These are phyloP conservation scores for Mariannaea elegans DNA, from an alignment of 2,329 filamentous ascomycete species.

Conservation along the genomic window DNA sequence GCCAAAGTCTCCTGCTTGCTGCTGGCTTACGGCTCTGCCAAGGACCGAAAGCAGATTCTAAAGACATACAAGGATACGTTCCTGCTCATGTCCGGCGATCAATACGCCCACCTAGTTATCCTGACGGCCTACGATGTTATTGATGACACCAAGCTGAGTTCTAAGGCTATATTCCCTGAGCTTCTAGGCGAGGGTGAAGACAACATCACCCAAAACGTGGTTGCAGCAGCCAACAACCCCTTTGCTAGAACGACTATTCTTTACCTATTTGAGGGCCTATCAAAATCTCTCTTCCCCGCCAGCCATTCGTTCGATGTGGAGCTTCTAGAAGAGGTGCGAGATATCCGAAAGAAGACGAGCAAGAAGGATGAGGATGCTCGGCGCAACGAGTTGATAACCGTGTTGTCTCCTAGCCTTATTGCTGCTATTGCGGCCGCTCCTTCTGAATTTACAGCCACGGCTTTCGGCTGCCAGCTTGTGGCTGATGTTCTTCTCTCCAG, in stretches of 20 bases:
- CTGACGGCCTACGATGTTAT: slow-evolving; percentile 89
- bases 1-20: slow-evolving; percentile 82
- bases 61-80: slow-evolving; percentile 91
- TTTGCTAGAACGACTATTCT: slow-evolving; percentile 75
- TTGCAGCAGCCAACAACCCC: slow-evolving; percentile 71
- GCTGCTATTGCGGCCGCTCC: slow-evolving; percentile 76
- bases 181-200: slow-evolving; percentile 77
- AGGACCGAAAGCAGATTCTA: slow-evolving; percentile 90
- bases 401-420: slow-evolving; percentile 79
- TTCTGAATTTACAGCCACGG: slow-evolving; percentile 73
- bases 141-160: slow-evolving; percentile 90
- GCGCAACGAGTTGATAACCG: slow-evolving; percentile 77
- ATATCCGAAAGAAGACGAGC: slow-evolving; percentile 82
- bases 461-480: slow-evolving; percentile 88
- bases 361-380: slow-evolving; percentile 88
- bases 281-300: slow-evolving; percentile 67
- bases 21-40: slow-evolving; percentile 85
- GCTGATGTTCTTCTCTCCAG: slow-evolving; percentile 82
- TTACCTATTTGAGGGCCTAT: slow-evolving; percentile 80
- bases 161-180: slow-evolving; percentile 88
- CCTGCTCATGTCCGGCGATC: slow-evolving; percentile 83
- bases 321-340: slow-evolving; percentile 79
- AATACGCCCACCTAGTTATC: slow-evolving; percentile 81
- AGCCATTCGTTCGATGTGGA: slow-evolving; percentile 73
- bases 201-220: slow-evolving; percentile 69